Base-by-base conservation (phyloP, 176 grass and related monocot genomes). In the Luzula sylvatica region DNA sequence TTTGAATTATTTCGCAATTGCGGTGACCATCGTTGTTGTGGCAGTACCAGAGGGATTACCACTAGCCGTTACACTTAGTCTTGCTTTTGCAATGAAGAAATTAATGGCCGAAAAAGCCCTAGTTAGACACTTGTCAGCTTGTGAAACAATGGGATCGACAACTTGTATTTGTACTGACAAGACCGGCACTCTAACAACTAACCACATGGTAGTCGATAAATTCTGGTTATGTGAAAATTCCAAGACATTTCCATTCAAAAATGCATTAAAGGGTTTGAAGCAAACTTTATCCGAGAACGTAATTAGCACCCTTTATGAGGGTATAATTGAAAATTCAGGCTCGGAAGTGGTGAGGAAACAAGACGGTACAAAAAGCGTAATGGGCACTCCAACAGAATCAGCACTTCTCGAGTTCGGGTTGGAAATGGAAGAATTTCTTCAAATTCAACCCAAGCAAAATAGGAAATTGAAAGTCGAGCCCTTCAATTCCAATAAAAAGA, bases 81-180 rank as follows among this genome's bases (percentile, higher is more conserved):
- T 96, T 19, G 85, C 92, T 8, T 96, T 96, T 74, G 92, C 92
- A 28, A 96, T 96, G 92, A 81, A 96, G 66, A 82, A 88, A 44
- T 78, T 96, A 46, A 96, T 96, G 92, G 58, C 86, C 8, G 78
- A 96, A 58, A 83, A 80, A 17, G 77, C 92, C n/a, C 92, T 96
- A 1, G 92, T 96, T 40, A 25, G 92, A 6, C 92, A 96, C 52
- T 76, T 96, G 18, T 84, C 92, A 28, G 92, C 92, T 13, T 96
- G 92, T 51, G 92, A 96, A 72, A 96, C 90, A 21, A 96, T 96
- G 92, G 92, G 92, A 0, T 96, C 92, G 2, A 84, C 84, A 6
- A 89, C 72, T 71, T 96, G 92, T 65, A 96, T 96, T 74, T 96
- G 90, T 54, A 89, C 90, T 0, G 90, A 96, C 67, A 96, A 96